Evolutionary conservation across 2,329 filamentous ascomycete genomes (phyloP).

Genomic region (Herpotrichia juniperi): DNA sequence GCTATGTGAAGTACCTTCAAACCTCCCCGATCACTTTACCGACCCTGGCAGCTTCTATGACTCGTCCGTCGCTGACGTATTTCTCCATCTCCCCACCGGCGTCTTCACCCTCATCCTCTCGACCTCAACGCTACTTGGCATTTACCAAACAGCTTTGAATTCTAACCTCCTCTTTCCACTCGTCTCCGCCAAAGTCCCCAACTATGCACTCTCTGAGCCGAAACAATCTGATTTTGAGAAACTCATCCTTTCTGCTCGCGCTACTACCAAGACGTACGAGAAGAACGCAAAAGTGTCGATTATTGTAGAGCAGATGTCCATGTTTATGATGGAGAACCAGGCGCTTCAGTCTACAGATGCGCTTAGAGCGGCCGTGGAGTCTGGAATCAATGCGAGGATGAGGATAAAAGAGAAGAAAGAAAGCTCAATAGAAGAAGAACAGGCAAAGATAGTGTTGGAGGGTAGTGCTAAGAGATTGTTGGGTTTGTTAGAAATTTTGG

Average conservation of each 20-base stretch:
- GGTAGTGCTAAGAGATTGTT: constrained; percentile 42
- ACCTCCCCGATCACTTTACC: constrained; percentile 54
- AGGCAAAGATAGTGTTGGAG: constrained; percentile 41
- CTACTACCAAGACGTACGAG: constrained; percentile 31
- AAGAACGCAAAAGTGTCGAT: constrained; percentile 43
- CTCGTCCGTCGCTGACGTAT: constrained; percentile 58
- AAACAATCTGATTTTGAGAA: constrained; percentile 36
- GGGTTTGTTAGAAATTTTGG: constrained; percentile 40
- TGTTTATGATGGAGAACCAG: constrained; percentile 35
- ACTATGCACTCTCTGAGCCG: constrained; percentile 31
- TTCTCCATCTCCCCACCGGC: constrained; percentile 62
- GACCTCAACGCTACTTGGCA: constrained; percentile 51
- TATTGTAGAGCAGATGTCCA: constrained; percentile 40
- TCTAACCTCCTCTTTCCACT: constrained; percentile 39
- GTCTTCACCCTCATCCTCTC: constrained; percentile 64
- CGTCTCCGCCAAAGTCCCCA: constrained; percentile 26
- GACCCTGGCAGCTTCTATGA: constrained; percentile 64
- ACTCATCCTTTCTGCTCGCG: constrained; percentile 30
- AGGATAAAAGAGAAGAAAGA: constrained; percentile 53
- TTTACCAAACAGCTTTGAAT: constrained; percentile 56
- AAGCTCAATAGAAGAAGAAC: constrained; percentile 41
- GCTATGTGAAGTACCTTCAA: constrained; percentile 46
- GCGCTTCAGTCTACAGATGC: constrained; percentile 22
- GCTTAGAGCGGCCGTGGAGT: constrained; percentile 55
- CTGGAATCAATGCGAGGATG: constrained; percentile 59